phyloP scores from a whole-genome alignment of 1,139 yeast species.

The Dujonia santamariae region DNA sequence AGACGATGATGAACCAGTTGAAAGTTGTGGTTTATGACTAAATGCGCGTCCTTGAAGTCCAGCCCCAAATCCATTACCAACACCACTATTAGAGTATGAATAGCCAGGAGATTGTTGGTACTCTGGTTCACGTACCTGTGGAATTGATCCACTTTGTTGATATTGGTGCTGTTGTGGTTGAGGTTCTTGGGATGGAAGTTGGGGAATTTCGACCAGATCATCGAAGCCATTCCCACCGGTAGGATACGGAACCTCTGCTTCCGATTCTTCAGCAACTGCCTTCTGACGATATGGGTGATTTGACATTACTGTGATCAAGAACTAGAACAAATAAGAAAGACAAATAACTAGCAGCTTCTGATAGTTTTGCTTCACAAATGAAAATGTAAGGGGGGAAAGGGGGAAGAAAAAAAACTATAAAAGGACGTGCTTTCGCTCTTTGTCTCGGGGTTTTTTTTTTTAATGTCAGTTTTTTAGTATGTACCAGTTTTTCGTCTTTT shows the following conservation, averaged over 20 bases:
- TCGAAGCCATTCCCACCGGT: not conserved
- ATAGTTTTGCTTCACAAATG: not conserved
- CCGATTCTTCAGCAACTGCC: slow-evolving; percentile 19
- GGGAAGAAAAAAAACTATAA: slow-evolving; percentile 1
- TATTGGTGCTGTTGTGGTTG: not conserved
- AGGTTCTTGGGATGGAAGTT: not conserved
- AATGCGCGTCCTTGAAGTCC: slow-evolving; percentile 4
- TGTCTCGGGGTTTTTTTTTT: too few species aligned
- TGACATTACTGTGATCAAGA: slow-evolving; percentile 12
- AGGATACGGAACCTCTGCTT: slow-evolving; percentile 15
- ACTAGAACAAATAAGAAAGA: slow-evolving; percentile 1
- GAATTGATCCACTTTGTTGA: not conserved
- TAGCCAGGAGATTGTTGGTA: too few species aligned
- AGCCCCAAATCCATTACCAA: not conserved
- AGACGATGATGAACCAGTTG: not conserved
- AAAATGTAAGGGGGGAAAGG: slow-evolving; percentile 5
- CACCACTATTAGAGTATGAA: not conserved
- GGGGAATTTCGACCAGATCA: not conserved
- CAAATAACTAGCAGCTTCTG: not conserved
- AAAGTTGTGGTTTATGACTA: slow-evolving; percentile 2
- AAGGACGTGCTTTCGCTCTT: too few species aligned
- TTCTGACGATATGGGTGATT: slow-evolving; percentile 36
- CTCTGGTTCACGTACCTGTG: too few species aligned
- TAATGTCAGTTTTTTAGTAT: too few species aligned
- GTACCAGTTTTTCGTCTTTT: too few species aligned